Base-by-base conservation (phyloP, 2,329 filamentous ascomycete species). In the Elsinoe fawcettii region DNA sequence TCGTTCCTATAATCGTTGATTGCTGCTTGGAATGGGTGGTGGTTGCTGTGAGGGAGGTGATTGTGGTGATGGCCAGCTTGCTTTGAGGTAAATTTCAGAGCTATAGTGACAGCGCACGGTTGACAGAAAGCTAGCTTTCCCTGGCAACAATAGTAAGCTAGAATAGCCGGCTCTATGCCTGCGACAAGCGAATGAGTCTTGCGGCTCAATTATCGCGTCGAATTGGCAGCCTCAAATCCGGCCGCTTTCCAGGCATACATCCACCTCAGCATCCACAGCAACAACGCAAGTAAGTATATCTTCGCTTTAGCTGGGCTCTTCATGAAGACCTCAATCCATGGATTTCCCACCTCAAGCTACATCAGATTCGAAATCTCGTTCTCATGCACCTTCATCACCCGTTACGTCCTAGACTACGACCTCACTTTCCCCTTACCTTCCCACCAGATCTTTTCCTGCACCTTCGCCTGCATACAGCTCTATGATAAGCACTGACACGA, bases 1-100 rank as follows among this genome's bases (percentile, higher is more conserved):
- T 32, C 46, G 30, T 32, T 49, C 12, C 34, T 14, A 34, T 51
- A 25, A 32, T 51, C 25, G 32, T 51, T 51, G 46, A 51, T 51
- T 51, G 46, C 46, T 51, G 3, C 25, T 32, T 16, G 14, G 25
- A 34, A 11, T 5, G n/a, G 9, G 14, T 14, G 46, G 11, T 51
- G 46, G n/a, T 51, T 32, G 46, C 14, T 30, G 14, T 51, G 46
- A 18, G 8, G 11, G 46, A 32, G 46, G 46, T 34, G 39, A 16
- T 32, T 32, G 46, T 32, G 46, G 2, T 51, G 46, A 11, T 51
- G 46, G 23, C 9, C 22, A 34, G 25, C 46, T 25, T 34, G 46
- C 46, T 51, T 18, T 7, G 46, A 18, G 18, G 25, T 32, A 34
- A 34, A 32, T 16, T 32, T 22, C 27, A 25, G 20, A 51, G 46